Evolutionary conservation across 2,329 filamentous ascomycete species (phyloP), one percentile per base, ranked within the genome.

Genomic region (Colletotrichum gigasporum): DNA sequence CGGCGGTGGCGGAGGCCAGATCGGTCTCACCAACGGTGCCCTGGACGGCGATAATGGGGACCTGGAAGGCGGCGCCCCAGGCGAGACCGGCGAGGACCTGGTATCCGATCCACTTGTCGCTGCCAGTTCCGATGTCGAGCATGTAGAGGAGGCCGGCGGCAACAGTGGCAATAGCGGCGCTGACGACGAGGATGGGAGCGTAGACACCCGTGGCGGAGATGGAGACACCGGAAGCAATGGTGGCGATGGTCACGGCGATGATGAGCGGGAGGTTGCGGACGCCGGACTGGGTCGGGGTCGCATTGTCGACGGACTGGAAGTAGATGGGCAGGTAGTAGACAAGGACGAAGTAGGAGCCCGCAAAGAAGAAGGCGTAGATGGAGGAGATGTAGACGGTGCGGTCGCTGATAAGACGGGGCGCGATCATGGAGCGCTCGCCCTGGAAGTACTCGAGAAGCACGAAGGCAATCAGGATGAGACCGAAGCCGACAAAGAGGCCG

Each of bases 1-100:
- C 79, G 20, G 82, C 82, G 0, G 83, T 84, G 22, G 77, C 78
- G 22, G 81, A 77, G 3, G 81, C 75, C 14, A 85, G 74, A 66
- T 85, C 83, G 28, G 72, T 68, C 4, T 81, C 71, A 2, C 70
- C 65, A 3, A 80, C 74, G 10, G 76, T 74, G 4, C 75, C 78
- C 68, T 85, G 82, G 4, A 82, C 78, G 22, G 79, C 80, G 63
- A 85, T 83, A 72, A 85, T 82, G 37, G 83, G 83, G 7, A 85
- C 77, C 69, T 86, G 82, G 58, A 82, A 78, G 3, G 74, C 78
- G 6, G 72, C 64, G 11, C 84, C 84, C 63, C 76, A 79, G 3
- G 82, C 84, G 5, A 79, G 71, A n/a, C 85, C 84, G 26, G 76
- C 77, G 2, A 87, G 61, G 12, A 86, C 76, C 72, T 87, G 83